Evolutionary conservation across 352 stramenopile genomes (phyloP).

Genomic region (Pythium volutum): DNA sequence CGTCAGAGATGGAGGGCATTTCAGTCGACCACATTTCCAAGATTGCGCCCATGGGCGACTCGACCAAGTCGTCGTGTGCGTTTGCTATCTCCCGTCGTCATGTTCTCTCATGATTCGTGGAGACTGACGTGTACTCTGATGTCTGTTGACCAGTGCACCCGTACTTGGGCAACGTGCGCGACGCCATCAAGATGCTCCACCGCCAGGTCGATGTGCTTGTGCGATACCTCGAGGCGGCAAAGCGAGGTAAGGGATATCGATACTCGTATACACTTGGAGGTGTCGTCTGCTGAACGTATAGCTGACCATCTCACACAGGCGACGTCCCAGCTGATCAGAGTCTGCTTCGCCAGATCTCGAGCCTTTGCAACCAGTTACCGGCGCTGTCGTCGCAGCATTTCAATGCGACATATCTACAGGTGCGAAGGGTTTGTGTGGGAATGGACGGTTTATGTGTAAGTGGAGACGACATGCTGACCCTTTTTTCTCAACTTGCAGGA

Average conservation of each 20-base stretch:
- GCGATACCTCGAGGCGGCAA: constrained; percentile 69
- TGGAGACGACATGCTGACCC: background rate
- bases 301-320: constrained; percentile 21
- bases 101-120: background rate
- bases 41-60: constrained; percentile 65
- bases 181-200: constrained; percentile 85
- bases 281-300: background rate
- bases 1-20: constrained; percentile 84
- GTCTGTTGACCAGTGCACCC: constrained; percentile 56
- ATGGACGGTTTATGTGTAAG: background rate
- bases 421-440: constrained; percentile 10
- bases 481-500: constrained; percentile 30
- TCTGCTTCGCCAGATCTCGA: constrained; percentile 82
- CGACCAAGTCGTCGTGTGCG: constrained; percentile 70
- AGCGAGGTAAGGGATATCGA: constrained; percentile 37
- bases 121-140: background rate
- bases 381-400: constrained; percentile 75
- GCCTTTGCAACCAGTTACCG: constrained; percentile 81
- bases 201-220: constrained; percentile 77
- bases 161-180: constrained; percentile 74
- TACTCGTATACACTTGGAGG: background rate
- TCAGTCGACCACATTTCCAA: constrained; percentile 89
- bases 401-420: constrained; percentile 64
- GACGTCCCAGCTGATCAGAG: constrained; percentile 75
- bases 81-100: background rate